Percentiles rank a stretch among this genome's conserved stretches.
These are phyloP conservation scores for Rhodotorula diobovata DNA, from an alignment of 768 basidiomycete species.

Conservation along the genomic window DNA sequence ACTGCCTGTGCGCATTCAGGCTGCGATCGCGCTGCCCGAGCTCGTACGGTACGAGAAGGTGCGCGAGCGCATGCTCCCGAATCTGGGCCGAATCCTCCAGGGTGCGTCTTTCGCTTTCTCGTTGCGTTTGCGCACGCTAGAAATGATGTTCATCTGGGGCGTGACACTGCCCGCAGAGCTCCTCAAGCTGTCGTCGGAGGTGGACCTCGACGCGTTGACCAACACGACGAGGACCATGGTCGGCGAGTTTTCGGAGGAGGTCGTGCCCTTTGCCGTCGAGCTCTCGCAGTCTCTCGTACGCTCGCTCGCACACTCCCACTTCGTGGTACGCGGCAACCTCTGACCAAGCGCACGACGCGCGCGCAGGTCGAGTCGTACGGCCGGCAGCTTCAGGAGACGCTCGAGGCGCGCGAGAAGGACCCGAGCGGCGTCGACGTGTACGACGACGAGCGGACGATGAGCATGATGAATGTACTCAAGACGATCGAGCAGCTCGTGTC, in stretches of 20 bases:
- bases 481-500: slow-evolving; percentile 59
- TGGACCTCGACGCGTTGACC: slow-evolving; percentile 79
- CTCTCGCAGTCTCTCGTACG: slow-evolving; percentile 70
- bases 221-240: slow-evolving; percentile 81
- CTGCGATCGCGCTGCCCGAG: slow-evolving; percentile 72
- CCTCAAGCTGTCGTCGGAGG: slow-evolving; percentile 71
- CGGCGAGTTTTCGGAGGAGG: slow-evolving; percentile 73
- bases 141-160: not conserved
- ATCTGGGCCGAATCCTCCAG: slow-evolving; percentile 81
- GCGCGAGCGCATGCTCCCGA: slow-evolving; percentile 63
- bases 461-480: slow-evolving; percentile 72
- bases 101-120: slow-evolving; percentile 50
- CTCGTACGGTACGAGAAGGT: slow-evolving; percentile 62
- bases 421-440: slow-evolving; percentile 52
- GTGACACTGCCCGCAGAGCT: not conserved
- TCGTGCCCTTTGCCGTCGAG: slow-evolving; percentile 77
- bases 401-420: slow-evolving; percentile 51
- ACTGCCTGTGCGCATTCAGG: slow-evolving; percentile 78
- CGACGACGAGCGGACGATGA: slow-evolving; percentile 73
- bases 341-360: not conserved
- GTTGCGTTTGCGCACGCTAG: not conserved
- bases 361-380: slow-evolving; percentile 72
- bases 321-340: not conserved
- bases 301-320: slow-evolving; percentile 12
- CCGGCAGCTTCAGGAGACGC: slow-evolving; percentile 65